Evolutionary conservation across 2,329 filamentous ascomycete genomes (phyloP).

Genomic region (Aspergillus quadricinctus): DNA sequence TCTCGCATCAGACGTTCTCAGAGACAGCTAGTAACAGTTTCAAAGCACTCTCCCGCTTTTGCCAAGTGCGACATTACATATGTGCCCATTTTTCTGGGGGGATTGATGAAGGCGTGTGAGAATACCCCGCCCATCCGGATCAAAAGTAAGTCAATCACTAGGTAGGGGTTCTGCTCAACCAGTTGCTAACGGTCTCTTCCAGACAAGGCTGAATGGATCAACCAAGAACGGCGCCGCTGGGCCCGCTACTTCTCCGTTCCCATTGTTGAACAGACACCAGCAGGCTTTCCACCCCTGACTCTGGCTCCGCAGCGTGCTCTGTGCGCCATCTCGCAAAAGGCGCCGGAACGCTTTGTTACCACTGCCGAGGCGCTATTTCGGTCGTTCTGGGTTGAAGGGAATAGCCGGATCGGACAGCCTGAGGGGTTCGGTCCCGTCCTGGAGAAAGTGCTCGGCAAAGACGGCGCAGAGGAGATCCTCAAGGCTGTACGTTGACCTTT

Average conservation of each 20-base stretch:
- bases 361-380: constrained; percentile 47
- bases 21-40: not conserved
- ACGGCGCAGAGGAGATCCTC: constrained; percentile 40
- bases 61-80: constrained; percentile 52
- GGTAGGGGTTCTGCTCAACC: not conserved
- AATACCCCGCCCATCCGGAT: constrained; percentile 54
- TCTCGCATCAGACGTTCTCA: constrained; percentile 1
- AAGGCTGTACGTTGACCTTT: constrained; percentile 32
- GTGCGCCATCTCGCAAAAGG: constrained; percentile 42
- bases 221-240: constrained; percentile 52
- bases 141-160: constrained; percentile 43
- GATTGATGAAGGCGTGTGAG: constrained; percentile 54
- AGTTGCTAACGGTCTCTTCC: not conserved
- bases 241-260: constrained; percentile 52
- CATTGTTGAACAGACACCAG: constrained; percentile 41
- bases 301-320: constrained; percentile 50
- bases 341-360: constrained; percentile 38
- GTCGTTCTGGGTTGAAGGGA: constrained; percentile 50
- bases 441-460: constrained; percentile 42
- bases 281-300: constrained; percentile 52
- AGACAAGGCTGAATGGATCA: constrained; percentile 60
- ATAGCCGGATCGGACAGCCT: constrained; percentile 40
- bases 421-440: constrained; percentile 45
- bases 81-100: constrained; percentile 57
- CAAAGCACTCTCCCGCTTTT: constrained; percentile 54